These are phyloP conservation scores for Metarhizium guizhouense DNA, from an alignment of 2,329 filamentous ascomycete species.

Conservation along the genomic window DNA sequence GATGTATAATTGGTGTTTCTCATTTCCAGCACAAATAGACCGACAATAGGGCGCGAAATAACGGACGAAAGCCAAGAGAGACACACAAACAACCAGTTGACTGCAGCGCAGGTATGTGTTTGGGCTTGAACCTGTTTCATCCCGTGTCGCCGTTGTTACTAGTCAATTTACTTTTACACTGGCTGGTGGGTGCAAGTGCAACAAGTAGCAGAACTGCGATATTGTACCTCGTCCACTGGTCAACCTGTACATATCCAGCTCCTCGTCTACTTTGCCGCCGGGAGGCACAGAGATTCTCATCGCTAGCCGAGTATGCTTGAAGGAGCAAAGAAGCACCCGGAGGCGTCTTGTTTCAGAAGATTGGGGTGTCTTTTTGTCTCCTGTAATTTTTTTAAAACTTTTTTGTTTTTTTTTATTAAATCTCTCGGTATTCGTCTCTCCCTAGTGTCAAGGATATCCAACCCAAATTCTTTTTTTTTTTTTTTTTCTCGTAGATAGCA, in stretches of 20 bases:
- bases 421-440: not conserved
- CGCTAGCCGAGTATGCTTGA: not conserved
- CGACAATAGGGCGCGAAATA: not conserved
- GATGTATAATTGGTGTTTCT: not conserved
- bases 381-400: constrained; percentile 16
- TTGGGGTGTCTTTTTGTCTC: constrained; percentile 8
- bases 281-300: not conserved
- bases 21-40: constrained; percentile 6
- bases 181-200: not conserved
- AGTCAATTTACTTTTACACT: not conserved
- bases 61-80: not conserved
- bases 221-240: not conserved
- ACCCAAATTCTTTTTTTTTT: not conserved
- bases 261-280: not conserved
- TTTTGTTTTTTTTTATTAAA: not conserved
- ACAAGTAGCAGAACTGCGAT: not conserved
- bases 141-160: not conserved
- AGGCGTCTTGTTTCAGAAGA: not conserved
- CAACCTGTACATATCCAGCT: not conserved
- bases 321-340: not conserved
- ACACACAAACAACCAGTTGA: not conserved
- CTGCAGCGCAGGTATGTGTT: not conserved
- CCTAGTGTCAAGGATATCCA: constrained; percentile 10
- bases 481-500: constrained; percentile 10
- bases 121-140: not conserved